Conservation (phyloP, 805 yeast genomes). For the Pichia thaimueangensis region DNA sequence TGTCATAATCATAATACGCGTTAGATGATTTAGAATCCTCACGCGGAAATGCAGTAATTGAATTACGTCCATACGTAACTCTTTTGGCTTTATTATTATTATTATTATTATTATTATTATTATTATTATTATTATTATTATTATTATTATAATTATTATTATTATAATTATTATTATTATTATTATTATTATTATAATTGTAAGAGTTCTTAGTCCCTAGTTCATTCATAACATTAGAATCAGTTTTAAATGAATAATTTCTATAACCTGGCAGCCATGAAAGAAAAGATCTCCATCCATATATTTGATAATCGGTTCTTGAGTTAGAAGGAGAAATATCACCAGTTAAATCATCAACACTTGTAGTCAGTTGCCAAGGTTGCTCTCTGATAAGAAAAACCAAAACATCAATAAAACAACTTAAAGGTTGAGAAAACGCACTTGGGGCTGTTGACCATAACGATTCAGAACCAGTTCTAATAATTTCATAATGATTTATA, state of each 20-base stretch:
- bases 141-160: too few species aligned
- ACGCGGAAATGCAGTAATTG: too few species aligned
- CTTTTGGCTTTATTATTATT: background rate
- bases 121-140: background rate
- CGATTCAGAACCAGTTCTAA: conserved; percentile 45
- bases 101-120: background rate
- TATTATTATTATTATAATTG: too few species aligned
- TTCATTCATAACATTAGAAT: conserved; percentile 5
- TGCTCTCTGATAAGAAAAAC: conserved; percentile 74
- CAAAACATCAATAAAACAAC: conserved; percentile 68
- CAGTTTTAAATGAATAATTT: background rate
- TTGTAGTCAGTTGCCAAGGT: conserved; percentile 54
- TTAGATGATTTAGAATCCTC: background rate
- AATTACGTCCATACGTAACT: background rate
- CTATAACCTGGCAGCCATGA: conserved; percentile 27
- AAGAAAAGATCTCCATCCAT: conserved; percentile 18
- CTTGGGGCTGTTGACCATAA: conserved; percentile 61
- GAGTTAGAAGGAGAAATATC: conserved; percentile 1
- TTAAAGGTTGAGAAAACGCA: conserved; percentile 76
- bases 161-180: too few species aligned
- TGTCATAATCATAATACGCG: background rate
- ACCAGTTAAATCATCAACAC: conserved; percentile 20
- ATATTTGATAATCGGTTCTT: background rate
- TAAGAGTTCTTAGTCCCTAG: too few species aligned
- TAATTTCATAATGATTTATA: conserved; percentile 44